Evolutionary conservation across 2,329 filamentous ascomycete genomes (phyloP).

Genomic region (Pseudogymnoascus sp.): DNA sequence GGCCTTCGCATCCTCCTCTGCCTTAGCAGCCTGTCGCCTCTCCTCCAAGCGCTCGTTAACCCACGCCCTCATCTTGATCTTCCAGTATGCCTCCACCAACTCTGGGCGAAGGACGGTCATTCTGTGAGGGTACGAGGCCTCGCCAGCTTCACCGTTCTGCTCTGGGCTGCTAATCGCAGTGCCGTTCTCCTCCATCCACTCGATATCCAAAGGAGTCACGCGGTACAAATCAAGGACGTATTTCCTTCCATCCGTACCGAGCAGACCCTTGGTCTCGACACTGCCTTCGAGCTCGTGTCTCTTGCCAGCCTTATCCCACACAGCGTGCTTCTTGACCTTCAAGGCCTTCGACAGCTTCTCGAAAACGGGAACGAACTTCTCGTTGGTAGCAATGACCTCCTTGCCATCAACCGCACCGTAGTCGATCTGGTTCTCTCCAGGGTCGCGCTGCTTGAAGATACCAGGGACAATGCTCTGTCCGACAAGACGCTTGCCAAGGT

Average conservation of each 20-base stretch:
- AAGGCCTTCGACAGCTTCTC: slow-evolving; percentile 85
- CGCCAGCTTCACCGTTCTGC: slow-evolving; percentile 24
- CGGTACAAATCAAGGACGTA: slow-evolving; percentile 97
- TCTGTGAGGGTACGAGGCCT: slow-evolving; percentile 67
- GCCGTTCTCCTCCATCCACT: slow-evolving; percentile 76
- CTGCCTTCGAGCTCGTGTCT: slow-evolving; percentile 88
- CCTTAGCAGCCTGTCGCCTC: slow-evolving; percentile 38
- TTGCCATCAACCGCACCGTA: slow-evolving; percentile 97
- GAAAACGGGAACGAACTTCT: slow-evolving; percentile 76
- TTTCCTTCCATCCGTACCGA: slow-evolving; percentile 92
- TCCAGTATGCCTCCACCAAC: slow-evolving; percentile 77
- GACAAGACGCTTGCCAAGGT: slow-evolving; percentile 92
- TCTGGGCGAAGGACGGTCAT: slow-evolving; percentile 93
- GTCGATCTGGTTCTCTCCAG: slow-evolving; percentile 96
- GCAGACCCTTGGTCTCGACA: slow-evolving; percentile 94
- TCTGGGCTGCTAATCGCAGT: slow-evolving; percentile 31
- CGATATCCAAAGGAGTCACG: slow-evolving; percentile 82
- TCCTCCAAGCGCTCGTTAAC: slow-evolving; percentile 69
- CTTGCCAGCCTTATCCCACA: slow-evolving; percentile 95
- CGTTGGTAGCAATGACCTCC: slow-evolving; percentile 84
- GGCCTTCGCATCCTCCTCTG: slow-evolving; percentile 22
- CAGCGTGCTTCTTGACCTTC: slow-evolving; percentile 86
- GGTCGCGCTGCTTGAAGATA: slow-evolving; percentile 97
- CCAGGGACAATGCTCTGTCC: slow-evolving; percentile 97
- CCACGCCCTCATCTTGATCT: slow-evolving; percentile 81